Percentiles rank a stretch among this genome's conserved stretches.
Conservation (phyloP, 2,329 filamentous ascomycete genomes). For the Ascocoryne sarcoides region DNA sequence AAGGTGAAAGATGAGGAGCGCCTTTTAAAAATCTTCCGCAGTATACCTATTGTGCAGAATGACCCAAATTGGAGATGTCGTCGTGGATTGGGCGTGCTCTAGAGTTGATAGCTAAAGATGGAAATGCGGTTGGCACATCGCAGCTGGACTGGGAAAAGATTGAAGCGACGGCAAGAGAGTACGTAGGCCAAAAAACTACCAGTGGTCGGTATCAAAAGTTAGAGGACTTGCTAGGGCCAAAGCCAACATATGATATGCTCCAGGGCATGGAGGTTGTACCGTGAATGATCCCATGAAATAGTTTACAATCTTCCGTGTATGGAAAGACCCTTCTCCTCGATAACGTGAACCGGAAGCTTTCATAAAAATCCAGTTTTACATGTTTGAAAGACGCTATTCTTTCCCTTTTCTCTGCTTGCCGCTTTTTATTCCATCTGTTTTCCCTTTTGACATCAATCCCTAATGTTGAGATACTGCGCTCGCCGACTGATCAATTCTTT, state of each 20-base stretch:
- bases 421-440: no score
- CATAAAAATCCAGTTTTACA: no score
- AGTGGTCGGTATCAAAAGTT: conserved; percentile 12
- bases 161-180: conserved; percentile 3
- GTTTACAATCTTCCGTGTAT: no score
- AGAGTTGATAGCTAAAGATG: background rate
- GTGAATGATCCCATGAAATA: no score
- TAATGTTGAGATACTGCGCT: no score
- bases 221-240: conserved; percentile 3
- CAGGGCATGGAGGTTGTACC: conserved; percentile 3
- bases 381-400: no score
- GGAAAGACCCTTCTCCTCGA: no score
- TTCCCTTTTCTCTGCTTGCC: no score
- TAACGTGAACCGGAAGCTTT: no score
- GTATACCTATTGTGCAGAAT: background rate
- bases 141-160: conserved; percentile 2
- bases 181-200: conserved; percentile 2
- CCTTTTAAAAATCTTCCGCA: background rate
- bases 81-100: background rate
- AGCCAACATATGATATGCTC: conserved; percentile 7
- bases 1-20: background rate
- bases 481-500: no score
- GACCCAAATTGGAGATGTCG: background rate
- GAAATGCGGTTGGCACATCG: conserved; percentile 1
- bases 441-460: no score